A percentile compares a stretch with the other conserved stretches of the same genome.
Evolutionary conservation across 345 rosid genomes (phyloP).

Genomic region (Eucalyptus caleyi): DNA sequence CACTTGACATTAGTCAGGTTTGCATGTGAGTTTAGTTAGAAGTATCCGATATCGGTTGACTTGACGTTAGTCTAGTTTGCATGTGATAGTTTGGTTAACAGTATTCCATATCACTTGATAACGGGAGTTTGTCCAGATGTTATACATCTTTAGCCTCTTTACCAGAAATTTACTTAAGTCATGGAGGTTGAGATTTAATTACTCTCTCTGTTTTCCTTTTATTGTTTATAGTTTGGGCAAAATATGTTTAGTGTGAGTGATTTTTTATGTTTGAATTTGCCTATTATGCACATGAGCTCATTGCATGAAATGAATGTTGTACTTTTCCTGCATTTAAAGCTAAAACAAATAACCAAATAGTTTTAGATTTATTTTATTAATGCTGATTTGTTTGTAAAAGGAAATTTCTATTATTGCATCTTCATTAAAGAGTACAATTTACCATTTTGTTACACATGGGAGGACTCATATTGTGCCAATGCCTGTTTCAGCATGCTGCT

Average conservation of each 20-base stretch:
- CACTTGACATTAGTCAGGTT: neutral
- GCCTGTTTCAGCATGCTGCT: constrained; percentile 77
- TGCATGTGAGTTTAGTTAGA: neutral
- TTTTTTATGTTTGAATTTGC: neutral
- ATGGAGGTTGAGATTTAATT: neutral
- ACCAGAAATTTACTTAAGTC: neutral
- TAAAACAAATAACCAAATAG: neutral
- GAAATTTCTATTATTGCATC: neutral
- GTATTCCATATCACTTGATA: neutral
- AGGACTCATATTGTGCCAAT: neutral
- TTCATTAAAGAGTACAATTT: neutral
- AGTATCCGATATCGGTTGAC: neutral
- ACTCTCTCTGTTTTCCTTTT: neutral
- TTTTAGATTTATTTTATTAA: neutral
- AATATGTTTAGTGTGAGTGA: neutral
- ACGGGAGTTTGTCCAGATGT: neutral
- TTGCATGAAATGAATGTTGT: neutral
- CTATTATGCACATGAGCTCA: neutral
- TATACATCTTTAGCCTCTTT: neutral
- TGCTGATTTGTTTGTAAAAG: neutral
- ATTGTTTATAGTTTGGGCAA: neutral
- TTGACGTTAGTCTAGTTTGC: neutral
- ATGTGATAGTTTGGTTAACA: neutral
- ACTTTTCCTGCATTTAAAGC: neutral
- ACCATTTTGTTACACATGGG: neutral